Conservation (phyloP, 148 eudicot species). For the Amaranthus hypochondriacus region DNA sequence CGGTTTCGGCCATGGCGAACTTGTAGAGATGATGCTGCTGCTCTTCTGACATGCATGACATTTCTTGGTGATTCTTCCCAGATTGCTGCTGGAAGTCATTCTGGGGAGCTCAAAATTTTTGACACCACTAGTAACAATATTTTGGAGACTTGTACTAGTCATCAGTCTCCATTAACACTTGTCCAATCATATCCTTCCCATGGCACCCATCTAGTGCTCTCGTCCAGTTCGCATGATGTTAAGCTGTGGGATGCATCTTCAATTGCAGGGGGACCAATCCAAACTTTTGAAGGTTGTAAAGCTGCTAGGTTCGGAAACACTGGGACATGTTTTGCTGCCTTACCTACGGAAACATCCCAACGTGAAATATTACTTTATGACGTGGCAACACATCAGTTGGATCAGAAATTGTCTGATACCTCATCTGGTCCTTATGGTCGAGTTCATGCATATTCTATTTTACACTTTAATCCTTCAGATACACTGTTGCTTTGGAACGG, state of each 20-base stretch:
- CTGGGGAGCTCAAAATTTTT: slow-evolving; percentile 88
- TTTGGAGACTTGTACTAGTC: slow-evolving; percentile 66
- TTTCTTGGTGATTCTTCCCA: slow-evolving; percentile 86
- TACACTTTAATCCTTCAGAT: slow-evolving; percentile 86
- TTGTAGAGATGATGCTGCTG: slow-evolving; percentile 73
- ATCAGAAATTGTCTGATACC: slow-evolving; percentile 55
- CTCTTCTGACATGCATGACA: slow-evolving; percentile 71
- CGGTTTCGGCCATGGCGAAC: slow-evolving; percentile 92
- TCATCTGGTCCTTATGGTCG: slow-evolving; percentile 47
- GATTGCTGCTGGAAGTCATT: slow-evolving; percentile 79
- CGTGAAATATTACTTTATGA: slow-evolving; percentile 83
- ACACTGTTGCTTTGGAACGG: slow-evolving; percentile 91
- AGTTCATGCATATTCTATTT: slow-evolving; percentile 60
- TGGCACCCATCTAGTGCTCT: slow-evolving; percentile 61
- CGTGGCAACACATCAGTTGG: slow-evolving; percentile 61
- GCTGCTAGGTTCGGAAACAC: slow-evolving; percentile 71
- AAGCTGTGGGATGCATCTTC: slow-evolving; percentile 85
- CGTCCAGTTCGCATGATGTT: slow-evolving; percentile 83
- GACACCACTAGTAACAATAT: slow-evolving; percentile 65
- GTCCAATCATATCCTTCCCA: slow-evolving; percentile 58
- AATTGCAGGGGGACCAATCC: slow-evolving; percentile 72
- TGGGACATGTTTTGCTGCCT: slow-evolving; percentile 69
- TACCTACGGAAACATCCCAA: slow-evolving; percentile 56
- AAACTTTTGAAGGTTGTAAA: slow-evolving; percentile 74
- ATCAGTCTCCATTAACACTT: slow-evolving; percentile 58